Percentiles rank a stretch among this genome's conserved stretches.
Evolutionary conservation across 2,329 filamentous ascomycete genomes (phyloP).

Genomic region (Diaporthe aspalathi): DNA sequence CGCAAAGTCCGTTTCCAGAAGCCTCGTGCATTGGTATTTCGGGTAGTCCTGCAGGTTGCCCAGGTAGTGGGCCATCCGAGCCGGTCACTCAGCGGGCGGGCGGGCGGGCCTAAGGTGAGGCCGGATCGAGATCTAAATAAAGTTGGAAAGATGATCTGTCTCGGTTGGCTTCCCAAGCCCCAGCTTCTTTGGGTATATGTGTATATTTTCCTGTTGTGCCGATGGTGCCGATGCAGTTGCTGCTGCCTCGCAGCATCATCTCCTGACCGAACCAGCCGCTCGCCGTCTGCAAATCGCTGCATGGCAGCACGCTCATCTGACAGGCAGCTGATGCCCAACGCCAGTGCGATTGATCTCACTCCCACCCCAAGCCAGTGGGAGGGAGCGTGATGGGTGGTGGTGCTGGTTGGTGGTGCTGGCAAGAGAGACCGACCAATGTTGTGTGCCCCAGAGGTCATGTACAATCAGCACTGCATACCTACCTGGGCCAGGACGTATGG

Average conservation of each 20-base stretch:
- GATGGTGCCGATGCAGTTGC: too few relatives aligned
- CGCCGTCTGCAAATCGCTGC: slow-evolving; percentile 18
- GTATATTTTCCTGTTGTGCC: neutral
- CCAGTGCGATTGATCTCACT: slow-evolving; percentile 1
- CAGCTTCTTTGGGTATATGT: neutral
- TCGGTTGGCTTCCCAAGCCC: neutral
- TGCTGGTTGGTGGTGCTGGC: too few relatives aligned
- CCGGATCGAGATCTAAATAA: slow-evolving; percentile 13
- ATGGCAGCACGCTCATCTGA: slow-evolving; percentile 29
- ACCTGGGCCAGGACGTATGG: slow-evolving; percentile 33
- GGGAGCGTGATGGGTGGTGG: too few relatives aligned
- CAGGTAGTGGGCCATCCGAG: neutral
- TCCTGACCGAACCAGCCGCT: neutral
- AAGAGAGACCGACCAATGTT: neutral
- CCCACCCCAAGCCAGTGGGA: neutral
- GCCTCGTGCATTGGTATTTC: neutral
- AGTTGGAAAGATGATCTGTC: too few relatives aligned
- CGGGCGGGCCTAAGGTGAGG: neutral
- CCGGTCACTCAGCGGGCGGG: neutral
- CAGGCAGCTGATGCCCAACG: slow-evolving; percentile 21
- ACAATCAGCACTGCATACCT: slow-evolving; percentile 21
- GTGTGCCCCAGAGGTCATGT: slow-evolving; percentile 20
- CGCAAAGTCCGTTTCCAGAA: neutral
- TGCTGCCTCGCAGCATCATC: neutral
- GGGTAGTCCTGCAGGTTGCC: neutral